phyloP scores from a whole-genome alignment of 176 grass and related monocot genomes.

The Puya raimondii region DNA sequence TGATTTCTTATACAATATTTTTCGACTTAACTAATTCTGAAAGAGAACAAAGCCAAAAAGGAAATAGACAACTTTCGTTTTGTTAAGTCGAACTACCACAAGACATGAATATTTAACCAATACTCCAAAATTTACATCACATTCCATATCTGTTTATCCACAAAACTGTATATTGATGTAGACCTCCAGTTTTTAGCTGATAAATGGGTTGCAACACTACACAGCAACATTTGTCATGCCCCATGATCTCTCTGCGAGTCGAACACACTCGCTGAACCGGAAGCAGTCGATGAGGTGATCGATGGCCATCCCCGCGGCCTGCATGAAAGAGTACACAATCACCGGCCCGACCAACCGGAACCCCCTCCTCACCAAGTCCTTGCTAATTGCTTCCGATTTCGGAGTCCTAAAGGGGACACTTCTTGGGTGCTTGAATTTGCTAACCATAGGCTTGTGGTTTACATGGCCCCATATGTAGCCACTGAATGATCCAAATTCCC shows the following conservation, averaged over 20 bases:
- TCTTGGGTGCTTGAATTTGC: constrained; percentile 60
- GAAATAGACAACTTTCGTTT: no score
- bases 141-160: no score
- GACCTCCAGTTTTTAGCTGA: no score
- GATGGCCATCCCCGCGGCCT: constrained; percentile 66
- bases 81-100: no score
- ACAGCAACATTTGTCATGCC: constrained; percentile 71
- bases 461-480: constrained; percentile 89
- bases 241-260: constrained; percentile 60
- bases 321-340: constrained; percentile 97
- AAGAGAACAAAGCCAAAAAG: no score
- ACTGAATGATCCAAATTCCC: constrained; percentile 91
- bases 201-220: constrained; percentile 1
- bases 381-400: constrained; percentile 85
- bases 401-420: constrained; percentile 79
- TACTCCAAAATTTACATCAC: no score
- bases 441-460: constrained; percentile 67
- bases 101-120: no score
- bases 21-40: no score
- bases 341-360: constrained; percentile 86
- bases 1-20: no score
- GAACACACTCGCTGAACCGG: constrained; percentile 58
- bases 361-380: constrained; percentile 69
- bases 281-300: constrained; percentile 87
- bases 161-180: no score